phyloP scores from a whole-genome alignment of 73 alveolate genomes.

The Tetrahymena thermophila region DNA sequence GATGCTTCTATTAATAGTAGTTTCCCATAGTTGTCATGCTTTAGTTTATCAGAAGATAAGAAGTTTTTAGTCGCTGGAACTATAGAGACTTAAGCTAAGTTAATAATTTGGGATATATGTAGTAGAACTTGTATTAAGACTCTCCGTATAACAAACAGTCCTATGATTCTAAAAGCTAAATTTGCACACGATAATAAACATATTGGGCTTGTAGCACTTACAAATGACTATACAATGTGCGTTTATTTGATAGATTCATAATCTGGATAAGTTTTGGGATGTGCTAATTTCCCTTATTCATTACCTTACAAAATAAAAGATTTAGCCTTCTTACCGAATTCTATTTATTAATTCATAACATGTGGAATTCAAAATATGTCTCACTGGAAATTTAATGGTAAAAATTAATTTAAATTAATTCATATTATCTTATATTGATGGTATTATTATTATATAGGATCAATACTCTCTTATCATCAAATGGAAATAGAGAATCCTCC shows the following conservation, averaged over 20 bases:
- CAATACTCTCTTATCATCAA: slow-evolving; percentile 16
- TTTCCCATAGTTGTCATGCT: slow-evolving; percentile 65
- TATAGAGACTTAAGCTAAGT: slow-evolving; percentile 63
- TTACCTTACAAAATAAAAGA: slow-evolving; percentile 91
- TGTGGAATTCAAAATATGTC: slow-evolving; percentile 93
- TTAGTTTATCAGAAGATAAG: slow-evolving; percentile 66
- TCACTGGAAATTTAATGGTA: slow-evolving; percentile 63
- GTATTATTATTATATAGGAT: not conserved
- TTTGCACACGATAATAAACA: slow-evolving; percentile 74
- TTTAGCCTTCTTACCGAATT: slow-evolving; percentile 77
- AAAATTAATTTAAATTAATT: not conserved
- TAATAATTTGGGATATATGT: slow-evolving; percentile 79
- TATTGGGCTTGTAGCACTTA: slow-evolving; percentile 61
- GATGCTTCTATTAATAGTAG: slow-evolving; percentile 26
- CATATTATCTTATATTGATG: too few species aligned
- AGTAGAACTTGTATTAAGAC: slow-evolving; percentile 60
- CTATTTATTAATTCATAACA: slow-evolving; percentile 81
- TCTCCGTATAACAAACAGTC: slow-evolving; percentile 47
- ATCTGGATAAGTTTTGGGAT: slow-evolving; percentile 47
- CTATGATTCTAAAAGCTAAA: slow-evolving; percentile 59
- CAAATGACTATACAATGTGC: slow-evolving; percentile 68
- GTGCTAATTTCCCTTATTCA: slow-evolving; percentile 71
- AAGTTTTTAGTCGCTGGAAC: slow-evolving; percentile 72
- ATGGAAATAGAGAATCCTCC: slow-evolving; percentile 47
- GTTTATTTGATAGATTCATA: slow-evolving; percentile 70